phyloP scores from a whole-genome alignment of 345 rosid species.

The Moricandia moricandioides region DNA sequence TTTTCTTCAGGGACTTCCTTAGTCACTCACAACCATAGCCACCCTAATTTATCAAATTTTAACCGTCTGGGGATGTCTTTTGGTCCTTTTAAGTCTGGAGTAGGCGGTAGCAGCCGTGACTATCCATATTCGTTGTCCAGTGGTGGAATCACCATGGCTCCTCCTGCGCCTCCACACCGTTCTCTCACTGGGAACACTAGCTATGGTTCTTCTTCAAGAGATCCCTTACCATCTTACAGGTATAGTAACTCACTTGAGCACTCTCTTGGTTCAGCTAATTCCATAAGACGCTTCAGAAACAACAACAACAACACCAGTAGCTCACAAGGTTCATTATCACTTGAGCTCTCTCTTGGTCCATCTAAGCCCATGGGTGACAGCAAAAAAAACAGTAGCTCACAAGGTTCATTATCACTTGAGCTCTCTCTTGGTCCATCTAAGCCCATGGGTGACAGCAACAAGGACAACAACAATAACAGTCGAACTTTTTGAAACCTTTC shows the following conservation, averaged over 20 bases:
- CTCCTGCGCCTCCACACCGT: background rate
- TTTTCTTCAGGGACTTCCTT: background rate
- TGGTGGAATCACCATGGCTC: background rate
- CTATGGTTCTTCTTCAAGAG: background rate
- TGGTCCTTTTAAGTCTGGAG: background rate
- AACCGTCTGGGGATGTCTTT: background rate
- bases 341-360: constrained; percentile 8
- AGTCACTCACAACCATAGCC: background rate
- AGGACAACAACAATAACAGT: no score
- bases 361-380: background rate
- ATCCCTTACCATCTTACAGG: background rate
- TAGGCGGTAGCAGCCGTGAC: background rate
- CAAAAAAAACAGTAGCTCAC: background rate
- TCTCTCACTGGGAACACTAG: background rate
- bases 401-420: background rate
- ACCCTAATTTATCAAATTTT: background rate
- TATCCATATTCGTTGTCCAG: background rate
- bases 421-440: constrained; percentile 7
- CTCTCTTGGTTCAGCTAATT: background rate
- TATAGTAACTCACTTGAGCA: background rate
- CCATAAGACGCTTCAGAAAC: background rate
- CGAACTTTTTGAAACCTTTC: background rate
- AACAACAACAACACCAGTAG: background rate
- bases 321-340: background rate
- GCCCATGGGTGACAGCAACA: background rate